Percentiles rank a stretch among this genome's conserved stretches.
Conservation (phyloP, 371 early-diverging fungal species). For the Mucor irregularis region DNA sequence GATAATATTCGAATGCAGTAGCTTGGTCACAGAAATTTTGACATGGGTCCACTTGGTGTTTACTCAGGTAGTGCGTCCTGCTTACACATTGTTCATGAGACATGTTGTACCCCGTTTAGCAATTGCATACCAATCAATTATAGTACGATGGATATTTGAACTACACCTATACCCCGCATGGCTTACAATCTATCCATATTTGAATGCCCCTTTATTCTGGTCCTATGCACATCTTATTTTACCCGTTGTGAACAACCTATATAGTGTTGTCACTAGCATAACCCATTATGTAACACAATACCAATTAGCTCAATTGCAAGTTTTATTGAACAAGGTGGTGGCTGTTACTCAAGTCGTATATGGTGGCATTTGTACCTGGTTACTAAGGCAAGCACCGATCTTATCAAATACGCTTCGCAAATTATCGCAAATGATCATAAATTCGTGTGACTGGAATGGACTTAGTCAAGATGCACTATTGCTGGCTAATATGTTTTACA, state of each 20-base stretch:
- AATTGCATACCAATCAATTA: conserved; percentile 7
- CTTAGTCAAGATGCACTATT: not conserved
- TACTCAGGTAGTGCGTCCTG: conserved; percentile 5
- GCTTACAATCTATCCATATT: conserved; percentile 9
- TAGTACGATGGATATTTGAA: not conserved
- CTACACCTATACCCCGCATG: conserved; percentile 15
- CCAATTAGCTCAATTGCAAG: not conserved
- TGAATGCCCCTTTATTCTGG: conserved; percentile 3
- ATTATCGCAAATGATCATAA: not conserved
- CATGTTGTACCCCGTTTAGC: conserved; percentile 20
- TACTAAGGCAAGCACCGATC: conserved; percentile 21
- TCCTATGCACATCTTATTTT: conserved; percentile 1
- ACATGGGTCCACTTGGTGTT: not conserved
- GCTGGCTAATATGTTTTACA: not conserved
- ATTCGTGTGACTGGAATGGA: conserved; percentile 8
- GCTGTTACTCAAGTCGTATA: not conserved
- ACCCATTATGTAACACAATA: not conserved
- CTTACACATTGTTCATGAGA: conserved; percentile 13
- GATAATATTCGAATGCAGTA: not conserved
- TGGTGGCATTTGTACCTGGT: not conserved
- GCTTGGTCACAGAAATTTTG: not conserved
- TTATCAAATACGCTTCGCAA: conserved; percentile 5
- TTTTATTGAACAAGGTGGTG: not conserved
- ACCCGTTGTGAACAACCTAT: conserved; percentile 2
- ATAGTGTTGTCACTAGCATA: not conserved